Percentiles rank a stretch among this genome's conserved stretches.
Conservation (phyloP, 2,329 filamentous ascomycete species). For the Chrysoporthe deuterocubensis region DNA sequence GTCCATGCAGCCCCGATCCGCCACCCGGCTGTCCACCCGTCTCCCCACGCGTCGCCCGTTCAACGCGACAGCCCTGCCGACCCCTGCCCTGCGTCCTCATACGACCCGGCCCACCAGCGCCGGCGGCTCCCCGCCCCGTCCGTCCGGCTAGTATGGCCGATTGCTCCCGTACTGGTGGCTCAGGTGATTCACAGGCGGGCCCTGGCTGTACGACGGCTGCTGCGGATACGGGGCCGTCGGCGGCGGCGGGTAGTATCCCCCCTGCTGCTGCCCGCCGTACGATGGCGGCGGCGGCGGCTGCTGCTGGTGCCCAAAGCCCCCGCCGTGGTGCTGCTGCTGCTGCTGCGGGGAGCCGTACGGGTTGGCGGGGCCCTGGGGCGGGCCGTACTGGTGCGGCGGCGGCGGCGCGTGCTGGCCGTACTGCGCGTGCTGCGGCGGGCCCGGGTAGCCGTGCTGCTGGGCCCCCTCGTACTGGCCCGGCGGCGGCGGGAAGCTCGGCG, state of each 20-base stretch:
- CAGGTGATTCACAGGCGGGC: constrained; percentile 24
- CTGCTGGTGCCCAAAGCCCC: constrained; percentile 21
- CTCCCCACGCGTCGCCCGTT: neutral
- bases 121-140: neutral
- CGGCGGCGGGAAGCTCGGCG: constrained; percentile 27
- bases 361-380: constrained; percentile 16
- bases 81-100: neutral
- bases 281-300: constrained; percentile 12
- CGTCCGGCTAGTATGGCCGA: constrained; percentile 19
- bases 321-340: constrained; percentile 20
- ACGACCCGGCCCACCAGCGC: neutral
- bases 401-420: constrained; percentile 36
- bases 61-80: neutral
- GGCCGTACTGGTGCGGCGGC: constrained; percentile 27
- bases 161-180: constrained; percentile 25
- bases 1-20: too few relatives aligned
- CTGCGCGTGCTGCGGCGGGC: constrained; percentile 22
- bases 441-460: constrained; percentile 24
- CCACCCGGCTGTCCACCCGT: neutral
- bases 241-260: constrained; percentile 35
- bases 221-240: constrained; percentile 34
- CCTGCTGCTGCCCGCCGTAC: constrained; percentile 28
- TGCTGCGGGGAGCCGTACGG: constrained; percentile 31
- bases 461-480: constrained; percentile 23
- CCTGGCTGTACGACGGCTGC: constrained; percentile 30